Conservation (phyloP, 2,329 filamentous ascomycete genomes). For the Thelonectria rubi region DNA sequence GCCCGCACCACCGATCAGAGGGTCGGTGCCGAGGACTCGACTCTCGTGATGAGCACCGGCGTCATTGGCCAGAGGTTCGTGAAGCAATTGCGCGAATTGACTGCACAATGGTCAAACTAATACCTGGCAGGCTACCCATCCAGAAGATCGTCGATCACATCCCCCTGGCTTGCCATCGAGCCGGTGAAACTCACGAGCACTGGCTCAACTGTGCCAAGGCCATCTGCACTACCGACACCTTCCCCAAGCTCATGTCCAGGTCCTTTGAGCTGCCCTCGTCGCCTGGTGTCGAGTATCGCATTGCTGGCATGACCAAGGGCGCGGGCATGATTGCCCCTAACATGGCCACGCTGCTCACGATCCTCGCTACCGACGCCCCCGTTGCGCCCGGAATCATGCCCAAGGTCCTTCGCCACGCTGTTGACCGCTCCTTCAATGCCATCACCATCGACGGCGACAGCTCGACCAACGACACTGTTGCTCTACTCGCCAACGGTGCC, state of each 20-base stretch:
- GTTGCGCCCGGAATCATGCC: constrained; percentile 75
- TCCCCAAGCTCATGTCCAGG: constrained; percentile 91
- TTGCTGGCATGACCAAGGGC: constrained; percentile 96
- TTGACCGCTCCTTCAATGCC: constrained; percentile 90
- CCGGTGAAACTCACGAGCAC: constrained; percentile 80
- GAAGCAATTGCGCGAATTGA: constrained; percentile 15
- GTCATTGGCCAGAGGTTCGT: constrained; percentile 89
- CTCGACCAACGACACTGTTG: constrained; percentile 95
- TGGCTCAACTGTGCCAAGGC: constrained; percentile 89
- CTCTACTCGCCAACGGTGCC: constrained; percentile 93
- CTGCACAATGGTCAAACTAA: constrained; percentile 21
- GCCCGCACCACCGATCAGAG: constrained; percentile 76
- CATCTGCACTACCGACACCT: constrained; percentile 98
- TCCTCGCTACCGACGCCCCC: constrained; percentile 91
- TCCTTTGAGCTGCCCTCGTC: constrained; percentile 87
- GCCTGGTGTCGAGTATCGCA: constrained; percentile 76
- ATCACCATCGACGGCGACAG: constrained; percentile 98
- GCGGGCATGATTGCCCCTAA: constrained; percentile 99
- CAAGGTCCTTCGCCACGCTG: constrained; percentile 75
- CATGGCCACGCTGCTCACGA: constrained; percentile 94
- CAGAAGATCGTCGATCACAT: constrained; percentile 87
- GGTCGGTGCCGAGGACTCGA: constrained; percentile 61
- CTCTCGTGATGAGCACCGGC: constrained; percentile 98
- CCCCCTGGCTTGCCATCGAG: constrained; percentile 74
- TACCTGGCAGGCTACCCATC: constrained; percentile 75